phyloP scores from a whole-genome alignment of 1,284 basidiomycete species.

The Trichosporon sp. region DNA sequence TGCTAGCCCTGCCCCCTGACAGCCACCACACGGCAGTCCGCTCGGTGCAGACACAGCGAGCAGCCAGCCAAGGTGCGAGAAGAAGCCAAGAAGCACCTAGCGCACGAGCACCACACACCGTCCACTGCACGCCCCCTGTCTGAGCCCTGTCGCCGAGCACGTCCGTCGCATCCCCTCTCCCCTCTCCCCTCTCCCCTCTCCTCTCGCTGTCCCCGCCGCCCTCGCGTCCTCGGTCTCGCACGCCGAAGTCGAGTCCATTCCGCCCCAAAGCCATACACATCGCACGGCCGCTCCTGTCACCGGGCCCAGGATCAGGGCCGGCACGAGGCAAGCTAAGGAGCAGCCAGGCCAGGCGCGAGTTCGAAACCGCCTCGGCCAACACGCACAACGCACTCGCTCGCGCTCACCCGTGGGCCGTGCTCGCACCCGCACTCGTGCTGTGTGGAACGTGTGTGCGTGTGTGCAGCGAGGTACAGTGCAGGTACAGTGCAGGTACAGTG shows the following conservation, averaged over 20 bases:
- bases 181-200: not conserved
- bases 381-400: not conserved
- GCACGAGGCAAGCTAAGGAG: no score
- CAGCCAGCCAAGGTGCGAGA: not conserved
- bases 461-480: no score
- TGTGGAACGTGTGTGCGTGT: not conserved
- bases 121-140: not conserved
- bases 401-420: no score
- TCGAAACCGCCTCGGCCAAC: not conserved
- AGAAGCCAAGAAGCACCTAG: not conserved
- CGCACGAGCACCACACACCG: not conserved
- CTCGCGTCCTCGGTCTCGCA: not conserved
- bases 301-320: no score
- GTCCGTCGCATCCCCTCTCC: not conserved
- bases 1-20: not conserved
- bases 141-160: not conserved
- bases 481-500: no score
- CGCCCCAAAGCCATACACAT: not conserved
- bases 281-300: not conserved
- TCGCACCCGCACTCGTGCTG: not conserved
- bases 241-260: no score
- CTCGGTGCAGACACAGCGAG: not conserved
- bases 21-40: not conserved
- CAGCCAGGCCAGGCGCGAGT: no score
- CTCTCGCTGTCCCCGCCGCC: not conserved